Base-by-base conservation (phyloP, 2,329 filamentous ascomycete species). In the Thermomyces lanuginosus region DNA sequence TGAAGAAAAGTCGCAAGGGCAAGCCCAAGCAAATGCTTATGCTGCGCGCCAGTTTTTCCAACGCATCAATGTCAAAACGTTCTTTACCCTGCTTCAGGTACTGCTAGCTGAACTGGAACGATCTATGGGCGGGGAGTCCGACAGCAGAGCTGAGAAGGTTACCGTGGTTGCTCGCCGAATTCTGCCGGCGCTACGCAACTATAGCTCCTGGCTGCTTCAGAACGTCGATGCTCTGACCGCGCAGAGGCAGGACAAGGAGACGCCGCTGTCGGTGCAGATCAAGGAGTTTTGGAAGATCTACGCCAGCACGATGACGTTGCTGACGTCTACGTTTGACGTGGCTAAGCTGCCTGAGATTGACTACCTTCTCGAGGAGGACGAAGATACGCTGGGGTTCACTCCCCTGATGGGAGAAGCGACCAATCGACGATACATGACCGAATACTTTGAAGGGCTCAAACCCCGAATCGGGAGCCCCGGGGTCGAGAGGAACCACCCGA, bases 31-130 rank as follows among this genome's bases (percentile, higher is more conserved):
- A n/a, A n/a, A n/a, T n/a, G n/a, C 69, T 26, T 44, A 43, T 14
- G 47, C 49, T 34, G 45, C 49, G 8, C 39, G 38, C 36, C 58
- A 64, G 32, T 83, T 76, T 41, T 72, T 79, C 32, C 61, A 91
- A 22, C 66, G 74, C 13, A 68, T 92, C 34, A 92, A 92, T 42
- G 61, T 82, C 24, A 76, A 76, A 27, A 81, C 76, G 6, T 76
- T 91, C 41, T 69, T 74, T 30, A 67, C 69, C 1, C 61, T 92
- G 16, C 66, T 84, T 23, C 72, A 76, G 27, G 58, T 76, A 15
- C 60, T 92, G 18, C 61, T 75, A 36, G 63, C 69, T n/a, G 75
- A 82, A 39, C 60, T 92, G 3, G 66, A 72, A 29, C 63, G 60
- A n/a, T 44, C 48, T 16, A 60, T 55, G 21, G 47, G 49, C 28